A percentile compares a stretch with the other conserved stretches of the same genome.
Evolutionary conservation across 192 early-diverging fungal species (phyloP).

Genomic region (Backusella australiensis): DNA sequence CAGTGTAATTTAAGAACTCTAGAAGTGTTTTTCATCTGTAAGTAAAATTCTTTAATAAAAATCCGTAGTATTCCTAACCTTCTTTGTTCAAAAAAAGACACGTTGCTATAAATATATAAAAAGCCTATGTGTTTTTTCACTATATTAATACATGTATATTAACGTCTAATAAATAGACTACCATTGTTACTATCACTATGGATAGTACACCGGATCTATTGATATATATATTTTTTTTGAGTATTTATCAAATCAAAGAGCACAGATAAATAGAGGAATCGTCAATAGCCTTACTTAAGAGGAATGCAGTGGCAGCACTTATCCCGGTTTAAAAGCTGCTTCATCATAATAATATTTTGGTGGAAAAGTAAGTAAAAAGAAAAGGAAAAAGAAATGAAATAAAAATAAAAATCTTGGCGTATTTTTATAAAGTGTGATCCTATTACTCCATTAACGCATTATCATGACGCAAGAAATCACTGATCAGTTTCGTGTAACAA

Average conservation of each 20-base stretch:
- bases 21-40: background rate
- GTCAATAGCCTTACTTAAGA: background rate
- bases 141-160: background rate
- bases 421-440: background rate
- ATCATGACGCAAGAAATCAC: background rate
- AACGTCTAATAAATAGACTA: background rate
- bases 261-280: background rate
- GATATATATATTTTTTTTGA: background rate
- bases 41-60: background rate
- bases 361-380: background rate
- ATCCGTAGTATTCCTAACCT: background rate
- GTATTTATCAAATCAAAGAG: background rate
- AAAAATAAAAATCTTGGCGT: background rate
- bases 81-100: slow-evolving; percentile 2
- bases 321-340: background rate
- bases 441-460: background rate
- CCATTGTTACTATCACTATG: background rate
- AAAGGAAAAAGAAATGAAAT: background rate
- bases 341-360: background rate
- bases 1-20: background rate
- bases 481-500: background rate
- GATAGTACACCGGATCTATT: background rate
- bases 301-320: background rate
- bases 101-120: background rate
- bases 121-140: background rate